Percentiles rank a stretch among this genome's conserved stretches.
Evolutionary conservation across 2,329 filamentous ascomycete genomes (phyloP).

Genomic region (Stachybotrys echinatus): DNA sequence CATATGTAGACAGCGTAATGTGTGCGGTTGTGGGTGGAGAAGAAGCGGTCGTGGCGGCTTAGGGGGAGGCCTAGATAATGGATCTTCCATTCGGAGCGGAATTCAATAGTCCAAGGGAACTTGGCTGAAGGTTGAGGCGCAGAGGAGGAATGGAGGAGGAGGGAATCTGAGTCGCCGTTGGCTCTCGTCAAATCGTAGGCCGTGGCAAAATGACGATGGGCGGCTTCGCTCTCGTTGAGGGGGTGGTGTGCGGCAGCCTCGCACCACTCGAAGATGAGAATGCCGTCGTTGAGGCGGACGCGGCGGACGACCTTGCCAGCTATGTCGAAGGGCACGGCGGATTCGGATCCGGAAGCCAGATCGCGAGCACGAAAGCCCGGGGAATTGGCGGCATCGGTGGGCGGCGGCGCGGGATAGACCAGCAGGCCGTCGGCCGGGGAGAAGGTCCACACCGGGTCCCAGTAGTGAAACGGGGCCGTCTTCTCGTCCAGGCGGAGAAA

Average conservation of each 20-base stretch:
- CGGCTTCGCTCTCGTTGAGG: conserved; percentile 43
- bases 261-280: conserved; percentile 63
- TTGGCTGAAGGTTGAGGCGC: not conserved
- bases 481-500: conserved; percentile 35
- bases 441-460: conserved; percentile 49
- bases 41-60: conserved; percentile 54
- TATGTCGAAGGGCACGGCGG: conserved; percentile 45
- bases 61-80: conserved; percentile 51
- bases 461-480: conserved; percentile 35
- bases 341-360: conserved; percentile 35
- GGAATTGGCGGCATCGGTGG: not conserved
- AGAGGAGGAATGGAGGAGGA: not conserved
- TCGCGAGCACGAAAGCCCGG: conserved; percentile 42
- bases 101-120: conserved; percentile 35
- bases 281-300: conserved; percentile 43
- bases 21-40: conserved; percentile 51
- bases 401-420: conserved; percentile 37
- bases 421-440: conserved; percentile 47
- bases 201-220: conserved; percentile 55
- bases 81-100: conserved; percentile 56
- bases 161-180: conserved; percentile 2
- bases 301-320: conserved; percentile 46
- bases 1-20: conserved; percentile 60
- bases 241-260: conserved; percentile 45
- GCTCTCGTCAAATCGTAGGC: conserved; percentile 44